These are phyloP conservation scores for Candida nonsorbophila DNA, from an alignment of 805 yeast genomes.

Conservation along the genomic window DNA sequence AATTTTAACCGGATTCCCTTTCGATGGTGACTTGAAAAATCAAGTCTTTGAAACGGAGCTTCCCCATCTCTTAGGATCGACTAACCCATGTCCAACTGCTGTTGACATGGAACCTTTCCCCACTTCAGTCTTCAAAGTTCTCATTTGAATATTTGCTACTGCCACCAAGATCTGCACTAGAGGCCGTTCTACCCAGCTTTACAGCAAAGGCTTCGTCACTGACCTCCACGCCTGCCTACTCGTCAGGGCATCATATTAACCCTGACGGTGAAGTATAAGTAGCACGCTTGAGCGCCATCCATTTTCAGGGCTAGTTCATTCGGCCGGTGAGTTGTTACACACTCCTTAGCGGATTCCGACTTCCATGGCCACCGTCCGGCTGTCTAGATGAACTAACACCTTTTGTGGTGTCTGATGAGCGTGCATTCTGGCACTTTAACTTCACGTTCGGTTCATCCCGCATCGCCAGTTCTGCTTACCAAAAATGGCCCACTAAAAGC, in stretches of 20 bases:
- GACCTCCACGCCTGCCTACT: slow-evolving; percentile 41
- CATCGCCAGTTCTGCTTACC: slow-evolving; percentile 44
- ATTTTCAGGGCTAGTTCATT: slow-evolving; percentile 42
- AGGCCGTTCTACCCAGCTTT: slow-evolving; percentile 33
- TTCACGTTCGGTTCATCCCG: slow-evolving; percentile 17
- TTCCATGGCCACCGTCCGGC: slow-evolving; percentile 53
- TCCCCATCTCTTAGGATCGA: slow-evolving; percentile 39
- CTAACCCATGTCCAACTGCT: slow-evolving; percentile 40
- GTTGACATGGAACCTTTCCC: slow-evolving; percentile 40
- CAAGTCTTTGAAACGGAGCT: slow-evolving; percentile 32
- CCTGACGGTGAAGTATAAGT: slow-evolving; percentile 37
- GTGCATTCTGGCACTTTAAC: slow-evolving; percentile 22
- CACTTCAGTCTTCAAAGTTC: slow-evolving; percentile 39
- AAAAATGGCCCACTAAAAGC: slow-evolving; percentile 43
- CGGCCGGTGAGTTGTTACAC: slow-evolving; percentile 50
- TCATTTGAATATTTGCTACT: slow-evolving; percentile 28
- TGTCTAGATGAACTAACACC: slow-evolving; percentile 40
- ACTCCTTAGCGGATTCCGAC: slow-evolving; percentile 54
- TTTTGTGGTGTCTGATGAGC: slow-evolving; percentile 34
- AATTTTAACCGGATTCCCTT: slow-evolving; percentile 41
- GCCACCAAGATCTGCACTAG: slow-evolving; percentile 40
- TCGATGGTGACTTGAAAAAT: slow-evolving; percentile 31
- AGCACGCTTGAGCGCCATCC: slow-evolving; percentile 32
- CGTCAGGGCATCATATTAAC: slow-evolving; percentile 31
- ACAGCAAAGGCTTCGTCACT: slow-evolving; percentile 37